Evolutionary conservation across 2,329 filamentous ascomycete genomes (phyloP).

Genomic region (Fusarium sororula): DNA sequence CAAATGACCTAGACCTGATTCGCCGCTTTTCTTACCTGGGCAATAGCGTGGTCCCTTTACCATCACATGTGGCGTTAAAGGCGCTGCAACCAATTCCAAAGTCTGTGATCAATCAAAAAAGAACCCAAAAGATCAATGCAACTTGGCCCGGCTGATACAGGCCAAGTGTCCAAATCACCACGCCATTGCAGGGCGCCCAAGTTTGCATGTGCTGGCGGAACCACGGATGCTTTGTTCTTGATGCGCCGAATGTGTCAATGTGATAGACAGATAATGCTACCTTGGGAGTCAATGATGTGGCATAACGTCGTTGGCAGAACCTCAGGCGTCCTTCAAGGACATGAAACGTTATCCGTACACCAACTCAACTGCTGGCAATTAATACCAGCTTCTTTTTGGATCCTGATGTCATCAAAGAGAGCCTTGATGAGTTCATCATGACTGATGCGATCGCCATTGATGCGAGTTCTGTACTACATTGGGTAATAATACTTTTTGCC

Average conservation of each 20-base stretch:
- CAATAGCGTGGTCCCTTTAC: slow-evolving; percentile 9
- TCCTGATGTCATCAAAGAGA: background rate
- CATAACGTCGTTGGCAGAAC: slow-evolving; percentile 34
- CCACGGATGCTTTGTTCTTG: slow-evolving; percentile 1
- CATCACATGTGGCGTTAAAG: slow-evolving; percentile 15
- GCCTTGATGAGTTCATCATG: background rate
- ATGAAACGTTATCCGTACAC: slow-evolving; percentile 10
- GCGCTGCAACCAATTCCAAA: slow-evolving; percentile 34
- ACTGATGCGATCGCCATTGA: background rate
- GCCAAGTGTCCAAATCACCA: background rate
- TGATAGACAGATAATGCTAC: slow-evolving; percentile 24
- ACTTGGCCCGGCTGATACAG: slow-evolving; percentile 1
- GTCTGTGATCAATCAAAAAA: background rate
- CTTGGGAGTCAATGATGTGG: slow-evolving; percentile 35
- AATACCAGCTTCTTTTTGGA: slow-evolving; percentile 2
- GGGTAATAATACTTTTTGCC: background rate
- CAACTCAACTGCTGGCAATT: background rate
- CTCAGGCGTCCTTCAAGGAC: background rate
- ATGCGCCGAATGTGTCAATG: slow-evolving; percentile 3
- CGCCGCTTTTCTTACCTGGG: slow-evolving; percentile 17
- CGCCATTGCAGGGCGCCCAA: background rate
- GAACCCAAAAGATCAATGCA: background rate
- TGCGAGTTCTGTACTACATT: background rate
- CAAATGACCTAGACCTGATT: slow-evolving; percentile 22
- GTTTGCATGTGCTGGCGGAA: slow-evolving; percentile 21